Evolutionary conservation across 345 rosid genomes (phyloP).

Genomic region (Gossypium bickii): DNA sequence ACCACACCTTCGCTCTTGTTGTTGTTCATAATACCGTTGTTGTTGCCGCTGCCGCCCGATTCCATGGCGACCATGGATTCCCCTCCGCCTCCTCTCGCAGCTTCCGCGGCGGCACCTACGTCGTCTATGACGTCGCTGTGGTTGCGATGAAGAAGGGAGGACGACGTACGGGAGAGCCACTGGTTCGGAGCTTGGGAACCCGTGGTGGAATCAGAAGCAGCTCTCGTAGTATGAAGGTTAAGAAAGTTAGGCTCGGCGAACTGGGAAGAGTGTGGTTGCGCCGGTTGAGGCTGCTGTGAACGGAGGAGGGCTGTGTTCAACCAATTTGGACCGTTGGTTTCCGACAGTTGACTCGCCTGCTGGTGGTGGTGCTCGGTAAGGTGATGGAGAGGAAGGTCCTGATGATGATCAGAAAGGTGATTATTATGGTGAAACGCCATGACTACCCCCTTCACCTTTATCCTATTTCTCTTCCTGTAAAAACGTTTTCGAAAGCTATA

Average conservation of each 20-base stretch:
- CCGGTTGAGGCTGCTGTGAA: constrained; percentile 37
- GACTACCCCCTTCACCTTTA: background rate
- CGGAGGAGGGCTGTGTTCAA: constrained; percentile 85
- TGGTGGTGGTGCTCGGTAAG: constrained; percentile 55
- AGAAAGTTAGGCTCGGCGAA: constrained; percentile 62
- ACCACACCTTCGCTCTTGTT: constrained; percentile 41
- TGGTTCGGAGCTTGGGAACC: constrained; percentile 43
- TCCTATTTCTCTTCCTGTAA: background rate
- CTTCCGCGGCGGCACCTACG: constrained; percentile 29
- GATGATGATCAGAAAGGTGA: constrained; percentile 47
- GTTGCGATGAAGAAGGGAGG: constrained; percentile 48
- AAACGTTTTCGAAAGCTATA: constrained; percentile 28
- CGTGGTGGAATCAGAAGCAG: constrained; percentile 39
- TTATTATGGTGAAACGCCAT: constrained; percentile 88
- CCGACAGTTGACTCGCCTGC: constrained; percentile 34
- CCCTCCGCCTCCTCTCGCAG: constrained; percentile 26
- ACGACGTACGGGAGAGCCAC: constrained; percentile 78
- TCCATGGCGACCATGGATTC: constrained; percentile 49
- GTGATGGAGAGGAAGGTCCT: constrained; percentile 80
- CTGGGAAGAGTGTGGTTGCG: constrained; percentile 29
- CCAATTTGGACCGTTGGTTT: constrained; percentile 73
- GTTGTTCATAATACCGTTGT: constrained; percentile 28
- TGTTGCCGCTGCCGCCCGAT: constrained; percentile 29
- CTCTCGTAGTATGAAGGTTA: constrained; percentile 59
- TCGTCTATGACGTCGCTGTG: constrained; percentile 61